These are phyloP conservation scores for Basipetospora chlamydospora DNA, from an alignment of 2,329 filamentous ascomycete genomes.

Conservation along the genomic window DNA sequence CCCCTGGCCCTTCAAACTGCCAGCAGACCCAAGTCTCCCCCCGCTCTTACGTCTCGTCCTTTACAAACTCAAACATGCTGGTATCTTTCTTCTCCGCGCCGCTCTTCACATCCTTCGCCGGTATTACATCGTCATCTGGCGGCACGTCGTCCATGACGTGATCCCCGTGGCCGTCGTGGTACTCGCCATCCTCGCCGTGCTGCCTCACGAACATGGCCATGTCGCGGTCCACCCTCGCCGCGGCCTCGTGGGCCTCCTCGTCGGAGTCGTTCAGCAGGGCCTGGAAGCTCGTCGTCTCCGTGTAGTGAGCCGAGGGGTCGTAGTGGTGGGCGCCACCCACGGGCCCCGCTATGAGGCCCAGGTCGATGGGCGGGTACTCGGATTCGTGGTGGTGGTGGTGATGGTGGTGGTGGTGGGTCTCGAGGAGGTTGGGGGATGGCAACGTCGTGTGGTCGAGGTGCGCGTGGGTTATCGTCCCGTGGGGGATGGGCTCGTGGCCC, in stretches of 20 bases:
- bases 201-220: constrained; percentile 38
- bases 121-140: too few species aligned
- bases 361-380: constrained; percentile 45
- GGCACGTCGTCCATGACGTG: not conserved
- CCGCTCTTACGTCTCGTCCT: not conserved
- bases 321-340: constrained; percentile 15
- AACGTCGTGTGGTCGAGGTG: constrained; percentile 13
- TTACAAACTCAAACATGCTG: constrained; percentile 4
- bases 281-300: constrained; percentile 41
- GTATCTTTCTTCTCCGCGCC: not conserved
- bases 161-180: not conserved
- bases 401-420: constrained; percentile 28
- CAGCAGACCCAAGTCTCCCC: too few species aligned
- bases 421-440: constrained; percentile 20
- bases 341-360: constrained; percentile 46
- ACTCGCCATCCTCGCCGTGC: constrained; percentile 25
- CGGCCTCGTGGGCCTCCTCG: constrained; percentile 17
- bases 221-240: constrained; percentile 28
- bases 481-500: constrained; percentile 12
- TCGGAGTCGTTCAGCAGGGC: constrained; percentile 33
- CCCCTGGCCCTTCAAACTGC: too few species aligned
- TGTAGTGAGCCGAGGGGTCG: constrained; percentile 17
- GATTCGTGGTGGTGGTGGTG: too few species aligned
- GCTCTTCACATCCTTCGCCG: too few species aligned
- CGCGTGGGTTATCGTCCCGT: not conserved